phyloP scores from a whole-genome alignment of 176 grass and related monocot genomes.

The Cenchrus fungigraminus region DNA sequence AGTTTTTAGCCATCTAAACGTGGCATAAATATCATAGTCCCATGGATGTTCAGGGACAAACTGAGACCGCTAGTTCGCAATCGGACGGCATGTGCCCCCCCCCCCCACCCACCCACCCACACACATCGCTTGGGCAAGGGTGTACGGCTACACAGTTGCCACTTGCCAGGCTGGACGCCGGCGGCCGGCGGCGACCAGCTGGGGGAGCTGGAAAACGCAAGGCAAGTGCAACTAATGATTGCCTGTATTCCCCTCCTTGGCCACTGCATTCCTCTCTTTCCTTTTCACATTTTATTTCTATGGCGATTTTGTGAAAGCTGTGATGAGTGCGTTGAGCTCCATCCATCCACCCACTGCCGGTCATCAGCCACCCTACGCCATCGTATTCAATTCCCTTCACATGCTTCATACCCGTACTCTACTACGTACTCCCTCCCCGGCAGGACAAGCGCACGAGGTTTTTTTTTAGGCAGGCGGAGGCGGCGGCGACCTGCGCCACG shows the following conservation, averaged over 20 bases:
- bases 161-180: conserved; percentile 40
- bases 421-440: background rate
- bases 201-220: conserved; percentile 44
- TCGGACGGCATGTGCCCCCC: conserved; percentile 24
- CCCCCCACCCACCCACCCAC: too few species aligned
- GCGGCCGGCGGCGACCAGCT: conserved; percentile 37
- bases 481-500: background rate
- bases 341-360: conserved; percentile 25
- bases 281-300: background rate
- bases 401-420: conserved; percentile 47
- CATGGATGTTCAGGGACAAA: background rate
- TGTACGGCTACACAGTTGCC: background rate
- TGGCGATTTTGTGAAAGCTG: background rate
- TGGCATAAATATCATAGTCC: background rate
- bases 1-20: too few species aligned
- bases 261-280: background rate
- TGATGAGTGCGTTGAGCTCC: conserved; percentile 47
- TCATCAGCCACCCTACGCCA: conserved; percentile 52
- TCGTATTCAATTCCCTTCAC: conserved; percentile 57
- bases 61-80: background rate
- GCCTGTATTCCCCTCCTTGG: conserved; percentile 31
- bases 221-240: conserved; percentile 53
- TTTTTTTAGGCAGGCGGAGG: background rate
- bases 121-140: conserved; percentile 29
- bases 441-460: conserved; percentile 32